Evolutionary conservation across 495 filamentous ascomycete species (phyloP), one percentile per base, ranked within the genome.

Genomic region (Lophiotrema nucula): DNA sequence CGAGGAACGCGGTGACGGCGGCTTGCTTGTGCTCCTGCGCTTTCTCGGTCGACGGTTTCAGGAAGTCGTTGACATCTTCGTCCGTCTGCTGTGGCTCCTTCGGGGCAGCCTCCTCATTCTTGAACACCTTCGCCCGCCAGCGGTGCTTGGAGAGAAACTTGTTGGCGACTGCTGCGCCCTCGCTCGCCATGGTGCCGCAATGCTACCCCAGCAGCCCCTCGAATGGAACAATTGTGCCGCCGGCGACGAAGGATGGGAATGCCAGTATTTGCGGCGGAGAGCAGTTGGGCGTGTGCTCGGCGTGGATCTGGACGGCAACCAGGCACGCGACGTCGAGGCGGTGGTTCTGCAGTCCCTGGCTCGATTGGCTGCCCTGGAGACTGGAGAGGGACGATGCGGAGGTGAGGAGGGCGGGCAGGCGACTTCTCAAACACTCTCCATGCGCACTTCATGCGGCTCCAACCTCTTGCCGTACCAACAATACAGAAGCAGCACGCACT

Each of bases 31-130:
- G 48, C 2, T 21, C 47, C 24, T 64, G 57, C n/a, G 58, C 62
- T 41, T 62, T 65, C 12, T 69, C 56, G 23, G 69, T 72, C 21
- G 72, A 74, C 18, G 72, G 72, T 44, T 70, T 72, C 31, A 74
- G 68, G 63, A 74, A 74, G 55, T 69, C 72, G 53, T 55, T 57
- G 21, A 74, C 68, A 41, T 74, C 72, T 12, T 67, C 67, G 57
- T 69, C 67, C 27, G 62, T 59, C 31, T 52, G 27, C 18, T 52
- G 15, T 8, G 33, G 21, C 59, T 62, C 31, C 52, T 65, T 60
- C 15, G 45, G 11, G 13, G 48, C 24, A 2, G 45, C 41, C 13
- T 62, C 63, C 19, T 56, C 46, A 4, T 48, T 49, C 37, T 44
- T 46, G 37, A 56, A 51, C 22, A 63, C 43, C 58, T 66, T 66